Evolutionary conservation across 371 early-diverging fungal genomes (phyloP).

Genomic region (Lichtheimia ornata): DNA sequence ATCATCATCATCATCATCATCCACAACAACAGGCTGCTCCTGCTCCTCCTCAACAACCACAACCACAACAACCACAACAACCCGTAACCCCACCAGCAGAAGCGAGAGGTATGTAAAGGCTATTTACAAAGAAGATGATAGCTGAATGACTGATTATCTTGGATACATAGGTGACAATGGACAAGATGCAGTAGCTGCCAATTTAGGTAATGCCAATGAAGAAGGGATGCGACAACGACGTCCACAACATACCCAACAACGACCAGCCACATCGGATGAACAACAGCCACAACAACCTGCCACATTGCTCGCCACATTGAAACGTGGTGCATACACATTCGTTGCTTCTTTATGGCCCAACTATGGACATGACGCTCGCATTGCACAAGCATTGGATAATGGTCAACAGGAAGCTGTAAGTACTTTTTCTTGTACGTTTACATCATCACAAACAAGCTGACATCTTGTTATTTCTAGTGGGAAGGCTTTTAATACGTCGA

Average conservation of each 20-base stretch:
- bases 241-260: background rate
- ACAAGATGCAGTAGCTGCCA: too few relatives aligned
- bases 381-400: constrained; percentile 46
- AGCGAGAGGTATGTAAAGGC: constrained; percentile 2
- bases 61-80: constrained; percentile 8
- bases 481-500: constrained; percentile 2
- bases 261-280: background rate
- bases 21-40: constrained; percentile 5
- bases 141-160: too few relatives aligned
- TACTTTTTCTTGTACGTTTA: background rate
- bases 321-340: constrained; percentile 41
- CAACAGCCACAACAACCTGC: constrained; percentile 7
- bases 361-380: constrained; percentile 40
- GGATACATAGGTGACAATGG: too few relatives aligned
- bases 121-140: background rate
- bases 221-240: background rate
- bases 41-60: constrained; percentile 8
- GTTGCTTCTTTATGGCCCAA: constrained; percentile 48
- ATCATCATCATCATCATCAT: background rate
- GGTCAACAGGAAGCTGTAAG: constrained; percentile 27
- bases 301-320: constrained; percentile 19
- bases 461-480: background rate
- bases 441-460: too few relatives aligned
- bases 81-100: constrained; percentile 1
- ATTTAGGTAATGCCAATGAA: background rate